Evolutionary conservation across 2,329 filamentous ascomycete species (phyloP).

Genomic region (Aureobasidium sp.): DNA sequence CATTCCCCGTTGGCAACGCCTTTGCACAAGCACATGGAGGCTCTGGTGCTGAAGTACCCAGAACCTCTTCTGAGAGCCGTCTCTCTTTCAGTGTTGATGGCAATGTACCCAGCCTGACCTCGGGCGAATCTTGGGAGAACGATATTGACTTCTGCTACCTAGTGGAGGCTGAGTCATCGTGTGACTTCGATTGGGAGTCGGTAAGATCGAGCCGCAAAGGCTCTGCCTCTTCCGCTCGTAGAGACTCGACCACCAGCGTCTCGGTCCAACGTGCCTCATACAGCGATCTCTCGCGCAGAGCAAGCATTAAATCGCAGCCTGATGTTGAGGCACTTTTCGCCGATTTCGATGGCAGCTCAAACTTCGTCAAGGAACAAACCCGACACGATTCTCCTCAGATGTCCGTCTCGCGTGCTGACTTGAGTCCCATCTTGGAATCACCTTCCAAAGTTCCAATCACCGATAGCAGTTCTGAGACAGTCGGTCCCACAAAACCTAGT

Average conservation of each 20-base stretch:
- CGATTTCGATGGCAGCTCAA: slow-evolving; percentile 8
- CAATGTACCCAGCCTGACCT: slow-evolving; percentile 16
- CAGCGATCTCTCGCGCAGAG: not conserved
- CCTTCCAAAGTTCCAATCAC: not conserved
- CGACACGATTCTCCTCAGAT: slow-evolving; percentile 5
- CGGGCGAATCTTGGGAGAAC: slow-evolving; percentile 49
- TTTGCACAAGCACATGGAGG: slow-evolving; percentile 11
- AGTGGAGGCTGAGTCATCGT: slow-evolving; percentile 52
- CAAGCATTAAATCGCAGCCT: slow-evolving; percentile 5
- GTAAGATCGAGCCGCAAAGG: slow-evolving; percentile 15
- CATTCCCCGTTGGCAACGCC: slow-evolving; percentile 7
- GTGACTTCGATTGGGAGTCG: slow-evolving; percentile 50
- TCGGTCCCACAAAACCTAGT: not conserved
- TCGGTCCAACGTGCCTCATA: not conserved
- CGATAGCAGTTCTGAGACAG: not conserved
- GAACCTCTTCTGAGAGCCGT: slow-evolving; percentile 3
- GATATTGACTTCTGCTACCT: slow-evolving; percentile 57
- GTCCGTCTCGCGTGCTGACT: not conserved
- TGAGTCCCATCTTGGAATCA: slow-evolving; percentile 10
- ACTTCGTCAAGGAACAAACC: slow-evolving; percentile 2
- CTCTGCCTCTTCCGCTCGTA: slow-evolving; percentile 7
- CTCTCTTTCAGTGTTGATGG: slow-evolving; percentile 13
- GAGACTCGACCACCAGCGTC: slow-evolving; percentile 12
- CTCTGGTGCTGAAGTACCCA: not conserved
- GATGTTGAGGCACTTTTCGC: slow-evolving; percentile 10